These are phyloP conservation scores for Dipteronia sinensis DNA, from an alignment of 345 rosid genomes.

Conservation along the genomic window DNA sequence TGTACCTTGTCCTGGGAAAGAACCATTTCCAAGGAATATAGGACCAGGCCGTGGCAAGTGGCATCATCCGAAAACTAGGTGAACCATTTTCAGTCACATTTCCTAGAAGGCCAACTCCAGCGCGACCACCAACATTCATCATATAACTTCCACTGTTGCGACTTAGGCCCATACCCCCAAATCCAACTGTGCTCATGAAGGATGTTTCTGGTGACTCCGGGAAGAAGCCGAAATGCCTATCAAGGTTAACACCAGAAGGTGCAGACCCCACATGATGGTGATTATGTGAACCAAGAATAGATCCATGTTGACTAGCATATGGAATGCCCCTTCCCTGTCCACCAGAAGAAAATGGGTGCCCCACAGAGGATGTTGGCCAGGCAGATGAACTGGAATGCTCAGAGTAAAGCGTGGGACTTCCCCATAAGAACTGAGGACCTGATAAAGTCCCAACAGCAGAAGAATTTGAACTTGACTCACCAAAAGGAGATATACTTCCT, in stretches of 20 bases:
- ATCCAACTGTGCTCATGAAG: constrained; percentile 45
- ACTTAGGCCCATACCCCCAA: constrained; percentile 48
- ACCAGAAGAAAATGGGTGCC: constrained; percentile 48
- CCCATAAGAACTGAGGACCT: constrained; percentile 94
- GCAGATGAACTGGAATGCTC: constrained; percentile 57
- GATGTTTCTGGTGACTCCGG: constrained; percentile 63
- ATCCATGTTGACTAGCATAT: constrained; percentile 49
- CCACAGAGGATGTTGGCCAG: constrained; percentile 61
- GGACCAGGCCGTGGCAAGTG: constrained; percentile 54
- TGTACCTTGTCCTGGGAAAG: constrained; percentile 50
- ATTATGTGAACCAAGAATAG: constrained; percentile 56
- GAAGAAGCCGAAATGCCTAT: constrained; percentile 55
- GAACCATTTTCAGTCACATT: constrained; percentile 54
- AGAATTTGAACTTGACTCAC: constrained; percentile 54
- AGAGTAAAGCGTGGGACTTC: constrained; percentile 62
- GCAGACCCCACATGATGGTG: constrained; percentile 94
- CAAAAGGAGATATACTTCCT: constrained; percentile 48
- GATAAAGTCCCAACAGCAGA: constrained; percentile 68
- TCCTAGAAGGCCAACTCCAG: constrained; percentile 46
- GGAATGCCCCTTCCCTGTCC: constrained; percentile 57
- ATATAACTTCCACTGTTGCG: constrained; percentile 42
- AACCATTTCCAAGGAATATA: constrained; percentile 51
- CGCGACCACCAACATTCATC: constrained; percentile 50
- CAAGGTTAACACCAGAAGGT: constrained; percentile 70
- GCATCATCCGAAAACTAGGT: constrained; percentile 55